Conservation (phyloP, 805 yeast genomes). For the Lipomyces yamadae region DNA sequence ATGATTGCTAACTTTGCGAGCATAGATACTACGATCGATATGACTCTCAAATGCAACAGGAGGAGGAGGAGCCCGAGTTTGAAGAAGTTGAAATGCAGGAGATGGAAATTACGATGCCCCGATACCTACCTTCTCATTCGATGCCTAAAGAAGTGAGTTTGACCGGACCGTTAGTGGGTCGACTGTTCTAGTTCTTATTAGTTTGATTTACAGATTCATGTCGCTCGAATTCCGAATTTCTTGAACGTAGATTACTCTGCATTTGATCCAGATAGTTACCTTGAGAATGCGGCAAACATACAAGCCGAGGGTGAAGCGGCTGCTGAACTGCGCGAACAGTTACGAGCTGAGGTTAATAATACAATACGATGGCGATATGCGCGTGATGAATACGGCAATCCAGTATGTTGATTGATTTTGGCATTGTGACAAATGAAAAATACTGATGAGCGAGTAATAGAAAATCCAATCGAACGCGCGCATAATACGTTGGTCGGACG, state of each 20-base stretch:
- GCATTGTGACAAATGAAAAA: background rate
- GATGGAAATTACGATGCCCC: slow-evolving; percentile 46
- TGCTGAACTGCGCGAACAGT: slow-evolving; percentile 27
- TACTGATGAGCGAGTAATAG: slow-evolving; percentile 8
- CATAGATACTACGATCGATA: slow-evolving; percentile 20
- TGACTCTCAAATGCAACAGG: slow-evolving; percentile 24
- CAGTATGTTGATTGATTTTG: slow-evolving; percentile 41
- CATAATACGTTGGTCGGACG: slow-evolving; percentile 93
- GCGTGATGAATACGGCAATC: slow-evolving; percentile 64
- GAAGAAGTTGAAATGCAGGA: slow-evolving; percentile 41
- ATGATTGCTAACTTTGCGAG: slow-evolving; percentile 5
- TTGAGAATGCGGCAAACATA: slow-evolving; percentile 31
- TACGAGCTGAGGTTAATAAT: slow-evolving; percentile 71
- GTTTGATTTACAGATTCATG: slow-evolving; percentile 43
- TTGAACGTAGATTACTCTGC: slow-evolving; percentile 82
- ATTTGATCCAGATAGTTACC: slow-evolving; percentile 71
- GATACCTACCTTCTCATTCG: slow-evolving; percentile 42
- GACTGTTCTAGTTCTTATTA: too few species aligned
- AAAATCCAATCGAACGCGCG: slow-evolving; percentile 83
- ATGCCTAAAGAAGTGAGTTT: slow-evolving; percentile 39
- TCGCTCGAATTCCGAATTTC: slow-evolving; percentile 79
- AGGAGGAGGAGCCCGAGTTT: slow-evolving; percentile 37
- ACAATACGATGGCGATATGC: slow-evolving; percentile 95
- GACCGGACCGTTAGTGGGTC: too few species aligned
- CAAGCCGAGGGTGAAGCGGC: slow-evolving; percentile 30